Evolutionary conservation across 2,329 filamentous ascomycete genomes (phyloP).

Genomic region (Coniella lustricola): DNA sequence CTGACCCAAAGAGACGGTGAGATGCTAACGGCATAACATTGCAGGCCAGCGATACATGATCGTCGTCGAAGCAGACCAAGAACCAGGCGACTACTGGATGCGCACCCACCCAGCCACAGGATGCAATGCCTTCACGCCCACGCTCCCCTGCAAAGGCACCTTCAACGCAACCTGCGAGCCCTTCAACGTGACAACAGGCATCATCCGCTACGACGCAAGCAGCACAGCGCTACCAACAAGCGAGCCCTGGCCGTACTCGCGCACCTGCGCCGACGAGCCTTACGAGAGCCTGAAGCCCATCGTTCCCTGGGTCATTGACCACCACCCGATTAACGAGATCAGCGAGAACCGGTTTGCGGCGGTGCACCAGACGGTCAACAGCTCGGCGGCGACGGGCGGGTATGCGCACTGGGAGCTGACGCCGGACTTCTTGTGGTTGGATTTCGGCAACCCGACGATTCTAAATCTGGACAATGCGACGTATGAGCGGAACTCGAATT

Average conservation of each 20-base stretch:
- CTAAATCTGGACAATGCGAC: slow-evolving; percentile 12
- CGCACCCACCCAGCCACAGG: slow-evolving; percentile 19
- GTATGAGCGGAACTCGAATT: slow-evolving; percentile 10
- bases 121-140: slow-evolving; percentile 15
- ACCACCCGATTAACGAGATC: slow-evolving; percentile 13
- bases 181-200: slow-evolving; percentile 16
- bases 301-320: slow-evolving; percentile 14
- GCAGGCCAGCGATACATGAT: slow-evolving; percentile 33
- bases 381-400: not conserved
- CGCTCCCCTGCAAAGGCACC: not conserved
- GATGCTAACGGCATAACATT: not conserved
- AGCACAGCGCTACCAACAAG: slow-evolving; percentile 15
- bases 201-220: slow-evolving; percentile 17
- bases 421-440: slow-evolving; percentile 15
- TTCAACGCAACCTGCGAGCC: slow-evolving; percentile 10
- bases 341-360: not conserved
- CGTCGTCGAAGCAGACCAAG: slow-evolving; percentile 29
- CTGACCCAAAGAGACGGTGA: too few species aligned
- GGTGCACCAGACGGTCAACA: not conserved
- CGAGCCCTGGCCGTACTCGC: slow-evolving; percentile 6
- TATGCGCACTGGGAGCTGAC: slow-evolving; percentile 13
- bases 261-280: slow-evolving; percentile 2
- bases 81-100: slow-evolving; percentile 20
- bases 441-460: slow-evolving; percentile 14
- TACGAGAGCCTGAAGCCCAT: slow-evolving; percentile 10